Evolutionary conservation across 2,329 filamentous ascomycete genomes (phyloP), one percentile per base, ranked within the genome.

Genomic region (Aspergillus sp.): DNA sequence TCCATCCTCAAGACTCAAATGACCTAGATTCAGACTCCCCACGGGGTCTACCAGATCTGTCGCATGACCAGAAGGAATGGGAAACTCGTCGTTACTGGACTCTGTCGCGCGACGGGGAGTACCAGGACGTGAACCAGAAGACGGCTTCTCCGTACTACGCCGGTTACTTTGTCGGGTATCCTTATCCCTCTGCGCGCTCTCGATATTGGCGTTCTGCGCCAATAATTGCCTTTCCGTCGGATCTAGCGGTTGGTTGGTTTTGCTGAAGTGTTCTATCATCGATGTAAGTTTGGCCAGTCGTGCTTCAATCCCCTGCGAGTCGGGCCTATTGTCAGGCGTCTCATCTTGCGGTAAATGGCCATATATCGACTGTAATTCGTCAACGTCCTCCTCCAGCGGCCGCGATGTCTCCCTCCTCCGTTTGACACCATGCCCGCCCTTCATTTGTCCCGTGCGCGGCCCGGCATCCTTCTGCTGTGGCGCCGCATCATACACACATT

Each of bases 181-280:
- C 28, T 52, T 45, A 29, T 63, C 60, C 28, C 52, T 48, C 5
- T 48, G 48, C 1, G 52, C 33, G 12, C 44, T 34, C 4, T 59
- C 59, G 9, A 52, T 41, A 5, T 51, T 53, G 5, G 44, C 39
- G 42, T 52, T 52, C 26, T 54, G 51, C 10, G 52, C 48, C 35
- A 54, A 44, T 1, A 53, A 30, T 10, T 60, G 56, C 26, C 48
- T 51, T n/a, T 59, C 56, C 3, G 45, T 51, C 1, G 57, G 54
- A 41, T 62, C 57, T 8, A 61, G 43, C 1, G 65, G 48, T 27
- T 59, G 63, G 12, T 62, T 57, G 2, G 57, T 59, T 39, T 65
- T 63, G 46, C 66, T 67, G n/a, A 73, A 51, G 9, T 61, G 59
- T 52, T 73, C 70, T 12, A 73, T 68, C 67, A 73, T 67, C 12